Base-by-base conservation (phyloP, 2,329 filamentous ascomycete species). In the Colletotrichum siamense region DNA sequence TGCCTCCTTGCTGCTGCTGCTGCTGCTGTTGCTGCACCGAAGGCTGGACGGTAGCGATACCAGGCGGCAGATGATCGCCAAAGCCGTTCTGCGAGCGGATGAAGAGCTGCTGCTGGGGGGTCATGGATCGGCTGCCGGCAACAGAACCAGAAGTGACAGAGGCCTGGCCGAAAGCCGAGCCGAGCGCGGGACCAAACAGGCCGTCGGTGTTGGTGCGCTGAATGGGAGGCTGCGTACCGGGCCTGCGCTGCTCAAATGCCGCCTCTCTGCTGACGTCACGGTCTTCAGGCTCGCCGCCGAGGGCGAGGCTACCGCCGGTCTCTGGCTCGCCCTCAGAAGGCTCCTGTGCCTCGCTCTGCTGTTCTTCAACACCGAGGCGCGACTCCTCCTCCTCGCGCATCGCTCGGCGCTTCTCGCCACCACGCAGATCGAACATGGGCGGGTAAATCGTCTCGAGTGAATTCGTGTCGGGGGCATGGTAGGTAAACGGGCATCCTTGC, bases 251-350 rank as follows among this genome's bases (percentile, higher is more conserved):
- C 59, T 90, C 89, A 55, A 90, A 90, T 63, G 84, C 82, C 79
- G 85, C 85, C 66, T 91, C 90, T 22, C 88, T 87, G 22, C 84
- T 82, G 61, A 86, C 85, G 26, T 95, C 93, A 77, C 91, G 90
- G 79, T 98, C 95, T 82, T 99, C 96, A 0, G 96, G 96, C 83
- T 99, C 96, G 59, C 96, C 96, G 73, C 96, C 96, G 22, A 99
- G 89, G 75, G 98, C 96, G 74, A 97, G 89, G 82, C 96, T 99
- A 16, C 92, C 92, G 62, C 95, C 95, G 79, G 94, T 94, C 84
- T 97, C 96, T 2, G 92, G 92, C 73, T 94, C 94, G 73, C 95
- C 95, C 78, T 98, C 96, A 0, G 89, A 89, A 6, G 86, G 82
- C 63, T 89, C 89, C 7, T 83, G 82, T 4, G 82, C 82, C 28